Evolutionary conservation across 345 rosid genomes (phyloP), one percentile per base, ranked within the genome.

Genomic region (Turritis glabra): DNA sequence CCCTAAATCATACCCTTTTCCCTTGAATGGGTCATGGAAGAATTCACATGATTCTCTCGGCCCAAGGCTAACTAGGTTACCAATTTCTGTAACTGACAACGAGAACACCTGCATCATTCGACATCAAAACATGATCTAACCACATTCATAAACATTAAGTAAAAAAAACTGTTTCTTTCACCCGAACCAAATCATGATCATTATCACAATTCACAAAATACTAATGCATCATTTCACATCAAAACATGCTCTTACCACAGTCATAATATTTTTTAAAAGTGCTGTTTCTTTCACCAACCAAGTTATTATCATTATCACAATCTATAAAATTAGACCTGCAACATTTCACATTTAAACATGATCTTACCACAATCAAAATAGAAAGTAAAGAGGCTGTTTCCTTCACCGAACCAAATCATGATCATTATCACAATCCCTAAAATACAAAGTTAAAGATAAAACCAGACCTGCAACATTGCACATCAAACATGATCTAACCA

Each of bases 11-110:
- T 88, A 91, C 98, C 95, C 86, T 80, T 78, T 94, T 63, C 97
- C 97, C 79, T 86, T 94, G 26, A 78, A 77, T 29, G 95, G 95
- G 71, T 94, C 96, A 74, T 94, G 97, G 60, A 90, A 91, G 82
- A 94, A 90, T 32, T 94, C 96, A 50, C 92, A 90, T 4, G 95
- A 88, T 63, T 85, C 97, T 56, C 68, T 86, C 26, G 86, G 71
- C 35, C 96, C 88, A 21, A 91, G 97, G 85, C 86, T 75, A 71
- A 88, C 59, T 29, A 95, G 68, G 65, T 76, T 81, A 64, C 97
- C 96, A 57, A 94, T 86, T 83, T 94, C 95, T 43, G 88, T 80
- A 76, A 95, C 88, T 1, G 93, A 91, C 53, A 95, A 80, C 1
- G 97, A 95, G 82, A 95, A 91, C 18, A 90, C 87, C 97, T 91